Evolutionary conservation across 2,329 filamentous ascomycete genomes (phyloP).

Genomic region (Pseudogymnoascus sp.): DNA sequence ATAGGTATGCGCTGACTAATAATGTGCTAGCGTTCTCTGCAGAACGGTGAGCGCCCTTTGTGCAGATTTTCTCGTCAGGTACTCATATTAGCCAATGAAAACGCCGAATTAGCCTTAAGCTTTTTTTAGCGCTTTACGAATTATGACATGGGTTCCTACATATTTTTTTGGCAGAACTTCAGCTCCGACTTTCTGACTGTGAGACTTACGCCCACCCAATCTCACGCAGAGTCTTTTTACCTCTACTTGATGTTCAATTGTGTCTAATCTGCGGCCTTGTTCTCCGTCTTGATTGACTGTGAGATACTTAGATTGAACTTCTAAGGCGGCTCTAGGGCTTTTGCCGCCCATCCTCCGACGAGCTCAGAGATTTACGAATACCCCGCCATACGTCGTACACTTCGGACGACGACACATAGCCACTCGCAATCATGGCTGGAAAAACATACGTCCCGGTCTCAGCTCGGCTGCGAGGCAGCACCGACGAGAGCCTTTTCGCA

Average conservation of each 20-base stretch:
- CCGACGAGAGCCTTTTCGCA: slow-evolving; percentile 60
- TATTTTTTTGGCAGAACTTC: slow-evolving; percentile 5
- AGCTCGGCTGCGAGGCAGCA: slow-evolving; percentile 20
- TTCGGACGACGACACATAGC: neutral
- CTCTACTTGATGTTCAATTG: slow-evolving; percentile 9
- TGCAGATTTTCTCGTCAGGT: slow-evolving; percentile 8
- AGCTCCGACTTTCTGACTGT: slow-evolving; percentile 4
- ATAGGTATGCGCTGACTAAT: neutral
- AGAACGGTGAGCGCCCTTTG: slow-evolving; percentile 5
- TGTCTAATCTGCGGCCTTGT: slow-evolving; percentile 7
- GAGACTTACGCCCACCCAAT: neutral
- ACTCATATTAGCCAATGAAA: slow-evolving; percentile 3
- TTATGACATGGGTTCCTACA: slow-evolving; percentile 7
- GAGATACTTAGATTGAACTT: slow-evolving; percentile 6
- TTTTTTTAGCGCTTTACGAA: slow-evolving; percentile 7
- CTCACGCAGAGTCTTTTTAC: slow-evolving; percentile 6
- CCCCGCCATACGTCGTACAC: slow-evolving; percentile 2
- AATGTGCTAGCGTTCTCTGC: neutral
- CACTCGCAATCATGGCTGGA: slow-evolving; percentile 11
- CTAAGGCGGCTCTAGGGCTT: slow-evolving; percentile 11
- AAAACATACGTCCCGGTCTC: slow-evolving; percentile 20
- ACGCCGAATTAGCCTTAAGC: neutral
- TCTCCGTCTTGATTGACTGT: slow-evolving; percentile 6
- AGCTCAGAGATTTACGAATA: slow-evolving; percentile 7
- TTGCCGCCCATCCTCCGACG: neutral